Evolutionary conservation across 2,329 filamentous ascomycete species (phyloP).

Genomic region (Penicillium olsonii): DNA sequence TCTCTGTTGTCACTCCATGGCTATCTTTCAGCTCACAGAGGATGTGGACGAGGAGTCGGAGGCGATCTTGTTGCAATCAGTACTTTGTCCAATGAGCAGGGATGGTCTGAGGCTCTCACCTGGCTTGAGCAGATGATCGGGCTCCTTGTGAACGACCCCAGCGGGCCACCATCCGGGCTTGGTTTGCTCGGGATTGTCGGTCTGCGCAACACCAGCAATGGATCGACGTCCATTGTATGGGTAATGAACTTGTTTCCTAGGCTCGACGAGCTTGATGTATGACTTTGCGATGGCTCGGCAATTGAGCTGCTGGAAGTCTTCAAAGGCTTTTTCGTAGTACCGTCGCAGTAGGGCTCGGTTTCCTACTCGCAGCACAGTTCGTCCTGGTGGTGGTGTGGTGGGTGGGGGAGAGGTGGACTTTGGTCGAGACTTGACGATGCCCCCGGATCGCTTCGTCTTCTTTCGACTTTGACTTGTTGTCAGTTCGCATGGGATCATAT

Average conservation of each 20-base stretch:
- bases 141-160: conserved; percentile 35
- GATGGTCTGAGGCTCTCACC: conserved; percentile 20
- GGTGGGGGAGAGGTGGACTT: conserved; percentile 21
- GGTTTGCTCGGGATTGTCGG: conserved; percentile 35
- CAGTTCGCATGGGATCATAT: conserved; percentile 37
- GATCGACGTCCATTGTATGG: conserved; percentile 48
- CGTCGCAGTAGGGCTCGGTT: conserved; percentile 28
- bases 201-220: conserved; percentile 31
- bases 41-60: conserved; percentile 36
- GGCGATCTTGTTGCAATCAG: conserved; percentile 24
- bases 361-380: conserved; percentile 31
- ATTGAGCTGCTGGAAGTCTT: conserved; percentile 48
- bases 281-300: conserved; percentile 48
- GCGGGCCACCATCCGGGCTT: conserved; percentile 39
- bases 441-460: conserved; percentile 24
- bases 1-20: conserved; percentile 35
- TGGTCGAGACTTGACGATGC: conserved; percentile 19
- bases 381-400: conserved; percentile 17
- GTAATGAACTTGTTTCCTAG: conserved; percentile 50
- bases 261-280: conserved; percentile 51
- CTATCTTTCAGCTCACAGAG: conserved; percentile 37
- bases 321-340: conserved; percentile 46
- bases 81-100: neutral
- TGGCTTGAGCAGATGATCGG: conserved; percentile 35
- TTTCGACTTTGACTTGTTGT: conserved; percentile 30